Evolutionary conservation across 495 filamentous ascomycete species (phyloP), one percentile per base, ranked within the genome.

Genomic region (Aspergillus sparsus): DNA sequence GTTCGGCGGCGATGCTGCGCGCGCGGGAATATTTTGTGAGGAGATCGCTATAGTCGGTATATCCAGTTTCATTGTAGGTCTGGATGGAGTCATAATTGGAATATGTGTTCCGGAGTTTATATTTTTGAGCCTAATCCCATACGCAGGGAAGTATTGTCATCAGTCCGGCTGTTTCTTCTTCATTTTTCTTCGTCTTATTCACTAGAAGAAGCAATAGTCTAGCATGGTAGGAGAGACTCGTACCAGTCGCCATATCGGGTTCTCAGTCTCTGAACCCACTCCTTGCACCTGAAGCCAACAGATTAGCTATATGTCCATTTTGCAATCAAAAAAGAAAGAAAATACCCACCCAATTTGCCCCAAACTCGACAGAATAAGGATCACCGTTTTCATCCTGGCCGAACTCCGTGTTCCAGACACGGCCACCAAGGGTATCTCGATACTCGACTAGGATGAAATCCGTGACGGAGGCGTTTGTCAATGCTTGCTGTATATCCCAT

Each of bases 371-470:
- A 1, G 71, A 77, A 69, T 85, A 88, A 5, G 84, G 81, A 0
- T 81, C 76, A 0, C 83, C 82, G 50, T 75, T 59, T 12, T 69
- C 50, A n/a, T 74, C 66, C 42, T 72, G 66, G 7, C 89, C 88
- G 67, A 92, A 90, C 0, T 70, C 77, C 0, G 82, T 81, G 57
- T 83, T 74, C 53, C 71, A 70, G 32, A 82, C 81, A 46, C 87
- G 79, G 52, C 87, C 87, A 8, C 87, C 87, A 55, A 90, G 82
- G 10, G 82, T 75, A 62, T 80, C 74, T 51, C 83, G 84, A 62
- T 86, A 85, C 58, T 92, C 89, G 15, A 92, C 64, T 44, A 91
- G 86, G 35, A 89, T 36, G 62, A 91, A 91, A 64, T 91, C 88
- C 33, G 78, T 71, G 6, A 91, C 69, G 5, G 83, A 89, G 32